Evolutionary conservation across 352 stramenopile genomes (phyloP), one percentile per base, ranked within the genome.

Genomic region (Phytophthora melonis): DNA sequence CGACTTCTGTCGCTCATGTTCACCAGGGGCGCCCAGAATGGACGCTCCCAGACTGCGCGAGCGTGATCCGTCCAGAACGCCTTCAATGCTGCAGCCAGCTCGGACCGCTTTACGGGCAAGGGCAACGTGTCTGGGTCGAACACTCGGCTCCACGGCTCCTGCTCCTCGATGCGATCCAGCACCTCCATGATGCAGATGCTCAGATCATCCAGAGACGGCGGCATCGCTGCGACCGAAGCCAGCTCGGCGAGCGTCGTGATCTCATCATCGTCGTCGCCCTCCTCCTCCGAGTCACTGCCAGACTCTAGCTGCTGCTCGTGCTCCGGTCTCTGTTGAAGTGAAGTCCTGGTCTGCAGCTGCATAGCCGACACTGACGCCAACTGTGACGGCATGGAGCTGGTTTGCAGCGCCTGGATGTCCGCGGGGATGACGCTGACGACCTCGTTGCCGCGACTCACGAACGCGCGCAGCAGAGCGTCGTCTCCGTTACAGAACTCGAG

Each of bases 1-100:
- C 18, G 18, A 16, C 49, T 19, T 55, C 19, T 6, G 16, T 55
- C 49, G 10, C 19, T 27, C 19, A 55, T 32, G 49, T 30, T 32
- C 49, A 27, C 49, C 13, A 79, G 39, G 9, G 78, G 75, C 11
- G 67, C 3, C 78, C 78, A 84, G 49, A 84, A 82, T 11, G 55
- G 53, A 18, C 75, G 75, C 53, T 82, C 75, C 78, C 78, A 84
- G 11, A 81, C 57, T 19, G 78, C 78, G 41, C 53, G 77, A 5
- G 63, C 71, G 34, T 84, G 60, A 0, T 27, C 32, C 1, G 47
- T 36, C 62, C 78, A 66, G 30, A 84, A 82, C 3, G 52, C n/a
- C 21, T 69, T 27, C 53, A 84, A 47, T 7, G 32, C n/a, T 14
- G 47, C 19, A 10, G 50, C 50, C 34, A 82, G 18, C 34, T 49